Percentiles rank a stretch among this genome's conserved stretches.
phyloP scores from a whole-genome alignment of 129 eudicot genomes.

The Tagetes patula region DNA sequence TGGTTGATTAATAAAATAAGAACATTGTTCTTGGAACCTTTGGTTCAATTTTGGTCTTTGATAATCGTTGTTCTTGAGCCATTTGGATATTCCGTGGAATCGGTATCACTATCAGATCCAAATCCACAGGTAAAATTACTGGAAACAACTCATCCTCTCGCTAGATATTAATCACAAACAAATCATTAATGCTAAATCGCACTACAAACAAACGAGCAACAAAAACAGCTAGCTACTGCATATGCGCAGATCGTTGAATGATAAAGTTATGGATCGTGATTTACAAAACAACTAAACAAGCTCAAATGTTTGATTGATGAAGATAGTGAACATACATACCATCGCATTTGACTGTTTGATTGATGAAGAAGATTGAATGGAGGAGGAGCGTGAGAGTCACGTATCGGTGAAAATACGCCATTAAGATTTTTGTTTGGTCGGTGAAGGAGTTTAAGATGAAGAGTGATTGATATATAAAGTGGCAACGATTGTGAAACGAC shows the following conservation, averaged over 20 bases:
- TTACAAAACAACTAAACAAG: neutral
- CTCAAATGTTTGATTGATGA: neutral
- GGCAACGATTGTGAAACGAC: constrained; percentile 10
- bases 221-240: constrained; percentile 1
- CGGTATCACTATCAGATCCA: constrained; percentile 32
- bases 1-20: no score
- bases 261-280: constrained; percentile 4
- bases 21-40: no score
- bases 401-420: constrained; percentile 48
- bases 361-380: constrained; percentile 41
- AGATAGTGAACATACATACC: constrained; percentile 37
- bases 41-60: no score
- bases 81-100: no score
- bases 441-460: constrained; percentile 1
- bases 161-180: neutral
- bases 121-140: constrained; percentile 12
- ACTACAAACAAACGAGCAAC: neutral
- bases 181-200: neutral
- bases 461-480: neutral
- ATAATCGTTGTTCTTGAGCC: no score
- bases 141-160: neutral
- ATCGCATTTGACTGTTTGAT: constrained; percentile 48
- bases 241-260: neutral
- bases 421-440: constrained; percentile 19
- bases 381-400: constrained; percentile 50